A percentile compares a stretch with the other conserved stretches of the same genome.
Conservation (phyloP, 257 asterid genomes). For the Vinca minor region DNA sequence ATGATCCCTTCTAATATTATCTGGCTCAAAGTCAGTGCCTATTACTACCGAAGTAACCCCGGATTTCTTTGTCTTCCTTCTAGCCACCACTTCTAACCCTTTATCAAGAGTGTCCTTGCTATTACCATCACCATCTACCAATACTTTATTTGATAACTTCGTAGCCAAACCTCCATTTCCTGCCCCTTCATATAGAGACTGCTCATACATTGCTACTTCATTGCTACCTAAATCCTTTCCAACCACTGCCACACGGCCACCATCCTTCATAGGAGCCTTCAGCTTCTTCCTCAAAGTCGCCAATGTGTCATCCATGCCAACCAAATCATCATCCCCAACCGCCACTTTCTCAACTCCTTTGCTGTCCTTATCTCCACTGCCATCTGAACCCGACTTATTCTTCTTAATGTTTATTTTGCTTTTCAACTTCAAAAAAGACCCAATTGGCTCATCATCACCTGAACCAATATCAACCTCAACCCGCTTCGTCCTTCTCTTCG, state of each 20-base stretch:
- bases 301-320: constrained; percentile 84
- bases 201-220: constrained; percentile 25
- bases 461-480: constrained; percentile 38
- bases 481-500: constrained; percentile 42
- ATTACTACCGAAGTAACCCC: constrained; percentile 27
- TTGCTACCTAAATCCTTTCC: constrained; percentile 23
- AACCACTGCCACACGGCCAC: constrained; percentile 23
- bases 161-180: constrained; percentile 21
- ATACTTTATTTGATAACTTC: constrained; percentile 24
- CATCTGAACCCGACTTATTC: constrained; percentile 39
- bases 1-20: constrained; percentile 19
- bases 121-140: constrained; percentile 26
- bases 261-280: constrained; percentile 72
- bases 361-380: constrained; percentile 26
- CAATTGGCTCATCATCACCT: constrained; percentile 81
- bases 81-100: constrained; percentile 24
- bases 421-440: constrained; percentile 63
- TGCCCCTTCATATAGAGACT: constrained; percentile 26
- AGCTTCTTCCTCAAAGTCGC: constrained; percentile 80
- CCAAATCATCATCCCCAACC: constrained; percentile 51
- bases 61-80: constrained; percentile 33
- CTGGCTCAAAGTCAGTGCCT: constrained; percentile 21
- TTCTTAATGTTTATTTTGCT: constrained; percentile 50
- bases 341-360: constrained; percentile 36
- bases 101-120: constrained; percentile 25